Base-by-base conservation (phyloP, 2,329 filamentous ascomycete species). In the Trichoderma endophyticum region DNA sequence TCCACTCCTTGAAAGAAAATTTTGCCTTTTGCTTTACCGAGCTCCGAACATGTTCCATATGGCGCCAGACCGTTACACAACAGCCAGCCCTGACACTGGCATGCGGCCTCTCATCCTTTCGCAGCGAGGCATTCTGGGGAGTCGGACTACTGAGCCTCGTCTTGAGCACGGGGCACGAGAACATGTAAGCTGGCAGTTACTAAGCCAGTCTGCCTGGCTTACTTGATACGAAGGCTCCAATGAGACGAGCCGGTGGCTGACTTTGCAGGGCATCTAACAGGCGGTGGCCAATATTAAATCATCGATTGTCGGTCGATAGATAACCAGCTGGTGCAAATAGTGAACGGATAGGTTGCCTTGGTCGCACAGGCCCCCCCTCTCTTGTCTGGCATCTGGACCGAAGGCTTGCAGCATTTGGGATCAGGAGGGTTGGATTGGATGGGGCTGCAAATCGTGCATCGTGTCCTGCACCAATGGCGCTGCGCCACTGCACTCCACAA, bases 361-460 rank as follows among this genome's bases (percentile, higher is more conserved):
- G 34, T 36, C 34, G 34, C 54, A 60, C 65, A 68, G 54, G 65
- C 18, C 65, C 34, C 15, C 51, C 48, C 48, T 34, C 64, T 67
- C 48, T 59, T 59, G 26, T 34, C 28, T 60, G 57, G 57, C 57
- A 28, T 21, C 43, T 51, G 39, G 28, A n/a, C 65, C 65, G 65
- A 68, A 68, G 65, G 56, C 65, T 68, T 68, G 65, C 65, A 68
- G 62, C 62, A 65, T 54, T 34, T 59, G 65, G 54, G 51, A 59
- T 59, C 15, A 28, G 51, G 64, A 59, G 64, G 54, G 51, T n/a
- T 59, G 54, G 54, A 67, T 67, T 57, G 34, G 34, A 15, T 34
- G 39, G 61, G 61, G 61, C 61, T 64, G 34, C 34, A 64, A 43
- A 28, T 43, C 61, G 61, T 21, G 34, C 34, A 28, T 64, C 34